Percentiles rank a stretch among this genome's conserved stretches.
Conservation (phyloP, 2,329 filamentous ascomycete genomes). For the Neoarthrinium moseri region DNA sequence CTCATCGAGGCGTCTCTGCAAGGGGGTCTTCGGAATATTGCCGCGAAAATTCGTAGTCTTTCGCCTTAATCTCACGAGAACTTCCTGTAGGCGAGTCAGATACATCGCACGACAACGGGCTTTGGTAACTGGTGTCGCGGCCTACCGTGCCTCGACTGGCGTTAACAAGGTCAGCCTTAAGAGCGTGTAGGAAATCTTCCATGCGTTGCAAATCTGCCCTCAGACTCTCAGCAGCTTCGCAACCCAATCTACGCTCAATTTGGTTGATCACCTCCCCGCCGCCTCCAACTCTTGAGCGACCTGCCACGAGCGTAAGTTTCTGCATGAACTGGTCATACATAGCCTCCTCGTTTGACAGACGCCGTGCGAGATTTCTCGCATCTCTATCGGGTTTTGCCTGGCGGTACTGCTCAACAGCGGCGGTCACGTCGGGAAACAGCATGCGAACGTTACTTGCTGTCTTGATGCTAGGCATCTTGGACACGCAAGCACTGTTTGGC, state of each 20-base stretch:
- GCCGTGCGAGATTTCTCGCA: conserved; percentile 7
- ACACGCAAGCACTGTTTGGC: neutral
- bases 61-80: neutral
- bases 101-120: neutral
- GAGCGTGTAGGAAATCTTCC: neutral
- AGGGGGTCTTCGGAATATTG: neutral
- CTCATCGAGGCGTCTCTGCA: neutral
- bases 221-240: neutral
- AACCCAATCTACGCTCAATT: neutral
- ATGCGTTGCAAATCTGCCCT: neutral
- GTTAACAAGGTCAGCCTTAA: conserved; percentile 4
- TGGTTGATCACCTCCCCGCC: neutral
- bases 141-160: conserved; percentile 2
- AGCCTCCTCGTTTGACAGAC: conserved; percentile 8
- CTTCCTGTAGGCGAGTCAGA: neutral
- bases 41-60: neutral
- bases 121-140: neutral
- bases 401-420: conserved; percentile 6
- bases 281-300: neutral
- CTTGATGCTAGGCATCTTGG: neutral
- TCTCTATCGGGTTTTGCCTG: conserved; percentile 5
- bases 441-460: neutral
- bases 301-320: conserved; percentile 1
- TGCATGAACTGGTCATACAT: conserved; percentile 11
- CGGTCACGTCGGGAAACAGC: conserved; percentile 3